These are phyloP conservation scores for Hypoxylon sp. DNA, from an alignment of 2,329 filamentous ascomycete genomes.

Conservation along the genomic window DNA sequence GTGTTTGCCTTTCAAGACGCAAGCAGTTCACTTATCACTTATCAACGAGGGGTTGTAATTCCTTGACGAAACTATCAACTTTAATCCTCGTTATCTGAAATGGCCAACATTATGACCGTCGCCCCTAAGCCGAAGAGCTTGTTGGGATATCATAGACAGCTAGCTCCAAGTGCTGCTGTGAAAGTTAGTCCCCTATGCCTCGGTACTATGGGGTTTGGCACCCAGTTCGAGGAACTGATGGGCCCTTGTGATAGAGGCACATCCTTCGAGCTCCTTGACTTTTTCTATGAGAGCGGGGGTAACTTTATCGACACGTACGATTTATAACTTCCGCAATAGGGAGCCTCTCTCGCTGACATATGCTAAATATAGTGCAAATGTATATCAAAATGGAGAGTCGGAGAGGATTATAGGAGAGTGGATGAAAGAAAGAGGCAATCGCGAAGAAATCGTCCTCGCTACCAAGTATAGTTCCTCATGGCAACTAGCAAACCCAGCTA, in stretches of 20 bases:
- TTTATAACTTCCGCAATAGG: background rate
- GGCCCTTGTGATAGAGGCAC: slow-evolving; percentile 66
- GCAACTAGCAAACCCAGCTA: slow-evolving; percentile 53
- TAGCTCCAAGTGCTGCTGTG: slow-evolving; percentile 62
- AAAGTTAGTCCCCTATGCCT: slow-evolving; percentile 65
- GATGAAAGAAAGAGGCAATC: slow-evolving; percentile 61
- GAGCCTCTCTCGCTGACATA: background rate
- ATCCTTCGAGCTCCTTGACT: slow-evolving; percentile 68
- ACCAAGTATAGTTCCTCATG: slow-evolving; percentile 68
- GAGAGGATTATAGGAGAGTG: slow-evolving; percentile 70
- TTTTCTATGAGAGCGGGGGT: slow-evolving; percentile 67
- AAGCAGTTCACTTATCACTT: too few species aligned
- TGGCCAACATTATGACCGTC: slow-evolving; percentile 10
- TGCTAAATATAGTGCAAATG: slow-evolving; percentile 51
- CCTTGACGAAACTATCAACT: background rate
- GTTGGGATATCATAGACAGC: slow-evolving; percentile 64
- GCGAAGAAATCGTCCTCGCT: slow-evolving; percentile 66
- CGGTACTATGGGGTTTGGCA: slow-evolving; percentile 66
- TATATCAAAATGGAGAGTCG: slow-evolving; percentile 69
- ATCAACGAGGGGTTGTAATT: too few species aligned
- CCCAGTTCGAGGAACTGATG: slow-evolving; percentile 59
- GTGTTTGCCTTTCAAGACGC: background rate
- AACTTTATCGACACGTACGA: slow-evolving; percentile 75
- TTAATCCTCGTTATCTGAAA: background rate
- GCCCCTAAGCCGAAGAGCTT: slow-evolving; percentile 53